Evolutionary conservation across 495 filamentous ascomycete species (phyloP), one percentile per base, ranked within the genome.

Genomic region (Talaromyces ruber): DNA sequence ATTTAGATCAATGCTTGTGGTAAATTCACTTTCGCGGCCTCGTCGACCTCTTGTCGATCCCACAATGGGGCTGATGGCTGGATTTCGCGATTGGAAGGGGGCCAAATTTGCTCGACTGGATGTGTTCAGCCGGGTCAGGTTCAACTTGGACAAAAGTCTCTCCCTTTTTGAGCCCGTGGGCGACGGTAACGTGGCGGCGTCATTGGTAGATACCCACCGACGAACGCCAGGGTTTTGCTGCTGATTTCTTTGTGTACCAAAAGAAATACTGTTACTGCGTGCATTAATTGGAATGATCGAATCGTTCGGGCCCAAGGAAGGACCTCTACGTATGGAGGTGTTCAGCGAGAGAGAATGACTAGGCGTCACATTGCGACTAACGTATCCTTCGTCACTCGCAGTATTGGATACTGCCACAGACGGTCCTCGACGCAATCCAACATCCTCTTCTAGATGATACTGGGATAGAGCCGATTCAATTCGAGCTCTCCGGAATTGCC

Each of bases 1-100:
- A 12, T 64, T 67, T 22, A 81, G 63, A 61, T 81, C 77, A 57
- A 79, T 79, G 63, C 76, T 81, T 7, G 69, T 70, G 37, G 68
- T 67, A 6, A 70, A 63, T 51, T 72, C 64, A n/a, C 64, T 56
- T 61, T 71, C 66, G 54, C 64, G 56, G 16, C 63, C 64, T 4
- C 66, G 67, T 30, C 67, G 67, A 12, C 62, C 59, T 58, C 67
- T 63, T 21, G 55, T 53, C 3, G 57, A 58, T 11, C 59, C 34
- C 14, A 52, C 16, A 21, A 25, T 30, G 22, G 39, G 45, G 45
- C 43, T 32, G 22, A 47, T 14, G 25, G 24, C 12, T 51, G 28
- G 12, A 60, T 32, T 29, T 1, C 21, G 63, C n/a, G 32, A 29
- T 53, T 39, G 12, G 2, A n/a, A 5, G 39, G n/a, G 34, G 28